A percentile compares a stretch with the other conserved stretches of the same genome.
phyloP scores from a whole-genome alignment of 2,329 filamentous ascomycete species.

The Sporothrix mexicana region DNA sequence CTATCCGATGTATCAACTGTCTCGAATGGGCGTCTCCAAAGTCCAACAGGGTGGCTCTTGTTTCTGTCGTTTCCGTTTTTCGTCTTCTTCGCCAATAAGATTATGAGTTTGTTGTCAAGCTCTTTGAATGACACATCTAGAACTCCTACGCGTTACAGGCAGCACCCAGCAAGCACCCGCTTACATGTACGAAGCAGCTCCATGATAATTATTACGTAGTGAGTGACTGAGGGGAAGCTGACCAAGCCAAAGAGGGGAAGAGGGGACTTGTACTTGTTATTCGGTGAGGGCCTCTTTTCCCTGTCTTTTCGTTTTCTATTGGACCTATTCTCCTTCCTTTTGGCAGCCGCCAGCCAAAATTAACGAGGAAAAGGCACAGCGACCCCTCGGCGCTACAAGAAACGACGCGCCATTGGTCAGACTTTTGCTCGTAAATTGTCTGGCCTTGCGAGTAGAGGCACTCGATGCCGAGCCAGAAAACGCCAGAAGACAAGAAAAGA shows the following conservation, averaged over 20 bases:
- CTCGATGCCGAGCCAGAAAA: not conserved
- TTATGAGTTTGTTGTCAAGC: not conserved
- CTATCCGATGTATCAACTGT: not conserved
- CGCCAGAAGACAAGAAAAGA: not conserved
- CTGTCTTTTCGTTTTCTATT: not conserved
- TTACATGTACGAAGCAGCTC: not conserved
- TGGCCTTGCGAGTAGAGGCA: not conserved
- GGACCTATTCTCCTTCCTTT: no score
- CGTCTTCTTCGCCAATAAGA: not conserved
- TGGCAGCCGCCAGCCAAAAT: not conserved
- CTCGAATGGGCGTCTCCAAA: not conserved
- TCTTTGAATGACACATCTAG: not conserved
- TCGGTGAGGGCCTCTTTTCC: not conserved
- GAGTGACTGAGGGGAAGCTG: not conserved
- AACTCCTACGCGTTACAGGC: not conserved
- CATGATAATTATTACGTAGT: conserved; percentile 12
- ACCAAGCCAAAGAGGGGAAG: conserved; percentile 15
- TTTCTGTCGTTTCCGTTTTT: no score
- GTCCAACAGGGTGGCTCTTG: not conserved
- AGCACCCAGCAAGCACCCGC: not conserved
- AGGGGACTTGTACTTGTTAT: not conserved
- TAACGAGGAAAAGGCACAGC: not conserved
- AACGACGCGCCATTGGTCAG: conserved; percentile 17
- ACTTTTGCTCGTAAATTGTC: not conserved
- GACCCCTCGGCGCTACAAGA: conserved; percentile 13